Conservation (phyloP, 345 rosid species). For the Arabis alpina region DNA sequence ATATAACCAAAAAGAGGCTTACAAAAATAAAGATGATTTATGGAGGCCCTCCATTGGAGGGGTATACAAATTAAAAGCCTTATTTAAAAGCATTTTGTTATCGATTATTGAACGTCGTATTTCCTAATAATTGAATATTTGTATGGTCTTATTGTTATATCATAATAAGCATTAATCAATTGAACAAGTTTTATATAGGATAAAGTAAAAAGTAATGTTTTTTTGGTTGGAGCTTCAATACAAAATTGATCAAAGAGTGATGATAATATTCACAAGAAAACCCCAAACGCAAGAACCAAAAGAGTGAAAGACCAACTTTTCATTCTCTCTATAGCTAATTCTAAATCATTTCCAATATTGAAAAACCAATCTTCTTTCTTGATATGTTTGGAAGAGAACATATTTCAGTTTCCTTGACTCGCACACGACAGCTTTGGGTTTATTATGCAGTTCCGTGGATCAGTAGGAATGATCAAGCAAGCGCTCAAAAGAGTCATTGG, state of each 20-base stretch:
- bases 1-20: constrained; percentile 12
- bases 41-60: too few species aligned
- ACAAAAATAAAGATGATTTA: constrained; percentile 33
- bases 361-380: constrained; percentile 1
- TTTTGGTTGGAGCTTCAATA: constrained; percentile 14
- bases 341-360: too few species aligned
- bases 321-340: too few species aligned
- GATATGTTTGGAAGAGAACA: too few species aligned
- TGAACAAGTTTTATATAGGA: constrained; percentile 1
- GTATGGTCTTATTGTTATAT: constrained; percentile 16
- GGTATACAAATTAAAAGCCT: constrained; percentile 41
- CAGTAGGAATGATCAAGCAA: constrained; percentile 68
- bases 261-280: too few species aligned
- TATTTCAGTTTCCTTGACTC: constrained; percentile 18
- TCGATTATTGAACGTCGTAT: constrained; percentile 37
- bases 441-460: constrained; percentile 71
- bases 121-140: constrained; percentile 35
- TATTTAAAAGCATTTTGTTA: constrained; percentile 37
- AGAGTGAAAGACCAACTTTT: too few species aligned
- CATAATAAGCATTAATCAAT: constrained; percentile 2
- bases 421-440: constrained; percentile 9
- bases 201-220: too few species aligned
- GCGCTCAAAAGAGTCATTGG: constrained; percentile 61
- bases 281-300: too few species aligned
- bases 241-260: constrained; percentile 18